Evolutionary conservation across 2,329 filamentous ascomycete genomes (phyloP).

Genomic region (Thelonectria discophora): DNA sequence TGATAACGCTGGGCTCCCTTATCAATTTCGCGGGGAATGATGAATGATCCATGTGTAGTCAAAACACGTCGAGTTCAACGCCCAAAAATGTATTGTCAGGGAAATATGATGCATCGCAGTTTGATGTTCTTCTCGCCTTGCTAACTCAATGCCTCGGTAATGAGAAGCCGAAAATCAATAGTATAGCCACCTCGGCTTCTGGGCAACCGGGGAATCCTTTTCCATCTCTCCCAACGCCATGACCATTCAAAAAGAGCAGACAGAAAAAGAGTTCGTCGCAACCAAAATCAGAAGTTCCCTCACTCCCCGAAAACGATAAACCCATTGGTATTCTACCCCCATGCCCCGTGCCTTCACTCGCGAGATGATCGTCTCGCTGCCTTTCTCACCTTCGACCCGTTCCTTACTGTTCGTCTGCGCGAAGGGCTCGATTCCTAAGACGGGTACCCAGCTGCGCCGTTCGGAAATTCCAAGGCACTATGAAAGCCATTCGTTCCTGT

Average conservation of each 20-base stretch:
- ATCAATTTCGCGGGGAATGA: constrained; percentile 26
- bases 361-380: constrained; percentile 1
- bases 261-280: constrained; percentile 8
- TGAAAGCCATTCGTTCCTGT: constrained; percentile 40
- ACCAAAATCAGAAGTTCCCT: constrained; percentile 2
- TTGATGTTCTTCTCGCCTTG: constrained; percentile 8
- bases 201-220: constrained; percentile 43
- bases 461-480: constrained; percentile 34
- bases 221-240: constrained; percentile 42
- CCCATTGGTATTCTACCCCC: background rate
- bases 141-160: background rate
- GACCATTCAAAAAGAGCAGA: constrained; percentile 23
- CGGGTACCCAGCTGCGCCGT: constrained; percentile 36
- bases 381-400: constrained; percentile 21
- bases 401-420: constrained; percentile 20
- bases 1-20: constrained; percentile 29
- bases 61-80: background rate
- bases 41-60: too few relatives aligned
- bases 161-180: constrained; percentile 28
- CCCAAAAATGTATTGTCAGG: background rate
- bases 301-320: background rate
- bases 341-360: background rate
- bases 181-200: constrained; percentile 28
- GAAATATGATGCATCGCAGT: background rate
- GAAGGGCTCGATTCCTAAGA: constrained; percentile 29